A percentile compares a stretch with the other conserved stretches of the same genome.
Evolutionary conservation across 805 yeast genomes (phyloP).

Genomic region (Suhomyces canberraensis): DNA sequence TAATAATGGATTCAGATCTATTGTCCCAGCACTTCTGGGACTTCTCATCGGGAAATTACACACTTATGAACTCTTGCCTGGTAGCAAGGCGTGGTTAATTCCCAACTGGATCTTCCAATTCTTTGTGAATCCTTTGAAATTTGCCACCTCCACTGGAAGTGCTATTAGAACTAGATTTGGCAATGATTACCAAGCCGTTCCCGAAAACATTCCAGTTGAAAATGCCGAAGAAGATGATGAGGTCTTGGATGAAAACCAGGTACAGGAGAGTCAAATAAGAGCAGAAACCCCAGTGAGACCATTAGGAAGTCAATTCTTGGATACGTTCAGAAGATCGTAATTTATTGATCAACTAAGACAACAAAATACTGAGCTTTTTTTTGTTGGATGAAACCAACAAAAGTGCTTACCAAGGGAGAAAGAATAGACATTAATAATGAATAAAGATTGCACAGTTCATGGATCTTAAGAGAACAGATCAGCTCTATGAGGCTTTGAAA

Average conservation of each 20-base stretch:
- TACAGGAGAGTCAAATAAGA: slow-evolving; percentile 25
- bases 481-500: too few species aligned
- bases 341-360: too few species aligned
- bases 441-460: too few species aligned
- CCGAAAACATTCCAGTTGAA: slow-evolving; percentile 14
- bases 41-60: slow-evolving; percentile 36
- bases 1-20: slow-evolving; percentile 35
- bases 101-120: slow-evolving; percentile 26
- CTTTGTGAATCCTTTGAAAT: slow-evolving; percentile 13
- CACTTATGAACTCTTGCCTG: slow-evolving; percentile 34
- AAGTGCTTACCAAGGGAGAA: too few species aligned
- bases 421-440: too few species aligned
- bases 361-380: too few species aligned
- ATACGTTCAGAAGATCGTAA: slow-evolving; percentile 46
- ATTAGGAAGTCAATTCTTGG: slow-evolving; percentile 56
- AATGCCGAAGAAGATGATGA: slow-evolving; percentile 17
- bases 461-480: too few species aligned
- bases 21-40: slow-evolving; percentile 37
- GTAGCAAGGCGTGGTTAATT: slow-evolving; percentile 32
- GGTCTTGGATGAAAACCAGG: slow-evolving; percentile 18
- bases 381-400: too few species aligned
- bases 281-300: slow-evolving; percentile 63
- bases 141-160: not conserved
- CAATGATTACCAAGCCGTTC: slow-evolving; percentile 2
- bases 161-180: not conserved